Evolutionary conservation across 768 basidiomycete genomes (phyloP).

Genomic region (Mycena floridula): DNA sequence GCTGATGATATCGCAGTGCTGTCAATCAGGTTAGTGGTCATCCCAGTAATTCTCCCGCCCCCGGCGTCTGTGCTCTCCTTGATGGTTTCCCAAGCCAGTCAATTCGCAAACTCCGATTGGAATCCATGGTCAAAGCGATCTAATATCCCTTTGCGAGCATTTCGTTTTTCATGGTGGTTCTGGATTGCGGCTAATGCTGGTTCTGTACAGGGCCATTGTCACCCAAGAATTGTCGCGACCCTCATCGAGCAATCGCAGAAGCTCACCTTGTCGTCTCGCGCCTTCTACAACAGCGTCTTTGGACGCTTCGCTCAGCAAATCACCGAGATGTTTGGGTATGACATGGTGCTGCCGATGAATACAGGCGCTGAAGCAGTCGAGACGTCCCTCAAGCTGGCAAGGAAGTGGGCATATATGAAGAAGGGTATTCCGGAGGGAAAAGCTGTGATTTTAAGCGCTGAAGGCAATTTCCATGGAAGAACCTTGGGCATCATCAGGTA

Average conservation of each 20-base stretch:
- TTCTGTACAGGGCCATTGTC: conserved; percentile 71
- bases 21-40: conserved; percentile 80
- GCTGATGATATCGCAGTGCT: conserved; percentile 39
- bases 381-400: conserved; percentile 89
- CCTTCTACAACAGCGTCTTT: conserved; percentile 92
- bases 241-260: conserved; percentile 81
- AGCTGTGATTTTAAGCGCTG: conserved; percentile 81
- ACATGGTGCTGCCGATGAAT: conserved; percentile 98
- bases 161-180: no score
- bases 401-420: conserved; percentile 94
- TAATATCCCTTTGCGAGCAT: no score
- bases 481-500: conserved; percentile 85
- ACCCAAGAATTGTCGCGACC: conserved; percentile 79
- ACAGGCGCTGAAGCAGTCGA: conserved; percentile 98
- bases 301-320: conserved; percentile 86
- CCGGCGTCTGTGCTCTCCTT: conserved; percentile 3
- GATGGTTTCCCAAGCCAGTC: background rate
- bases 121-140: background rate
- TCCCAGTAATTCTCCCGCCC: no score
- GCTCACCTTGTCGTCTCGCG: conserved; percentile 90
- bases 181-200: background rate
- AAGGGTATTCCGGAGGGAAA: conserved; percentile 78
- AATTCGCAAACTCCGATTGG: background rate
- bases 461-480: conserved; percentile 94
- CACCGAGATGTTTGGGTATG: conserved; percentile 81